phyloP scores from a whole-genome alignment of 768 basidiomycete genomes.

The Kwoniella mangroviensis region DNA sequence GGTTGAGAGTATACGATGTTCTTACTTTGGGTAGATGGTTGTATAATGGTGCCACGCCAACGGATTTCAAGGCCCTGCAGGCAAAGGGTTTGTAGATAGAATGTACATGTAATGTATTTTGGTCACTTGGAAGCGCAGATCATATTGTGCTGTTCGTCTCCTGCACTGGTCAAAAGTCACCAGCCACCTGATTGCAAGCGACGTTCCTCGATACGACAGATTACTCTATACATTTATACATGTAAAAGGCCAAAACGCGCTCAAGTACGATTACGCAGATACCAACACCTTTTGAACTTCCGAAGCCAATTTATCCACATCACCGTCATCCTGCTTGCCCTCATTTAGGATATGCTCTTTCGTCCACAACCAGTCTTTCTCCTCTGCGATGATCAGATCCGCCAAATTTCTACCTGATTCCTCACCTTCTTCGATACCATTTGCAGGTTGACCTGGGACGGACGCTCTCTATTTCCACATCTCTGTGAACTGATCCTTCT shows the following conservation, averaged over 20 bases:
- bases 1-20: slow-evolving; percentile 32
- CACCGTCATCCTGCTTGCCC: slow-evolving; percentile 6
- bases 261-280: not conserved
- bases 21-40: slow-evolving; percentile 37
- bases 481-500: slow-evolving; percentile 31
- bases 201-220: no score
- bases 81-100: not conserved
- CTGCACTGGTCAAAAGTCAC: no score
- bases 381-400: slow-evolving; percentile 29
- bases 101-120: not conserved
- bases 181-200: no score
- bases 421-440: slow-evolving; percentile 40
- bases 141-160: no score
- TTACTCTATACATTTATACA: no score
- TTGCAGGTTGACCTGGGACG: slow-evolving; percentile 21
- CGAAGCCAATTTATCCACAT: not conserved
- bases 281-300: not conserved
- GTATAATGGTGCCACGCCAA: slow-evolving; percentile 27
- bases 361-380: slow-evolving; percentile 33
- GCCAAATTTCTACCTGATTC: slow-evolving; percentile 28
- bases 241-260: no score
- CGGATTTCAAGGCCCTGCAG: slow-evolving; percentile 1
- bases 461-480: slow-evolving; percentile 30
- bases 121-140: no score
- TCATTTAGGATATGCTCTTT: not conserved